Evolutionary conservation across 129 eudicot species (phyloP).

Genomic region (Pseudognaphalium luteoalbum): DNA sequence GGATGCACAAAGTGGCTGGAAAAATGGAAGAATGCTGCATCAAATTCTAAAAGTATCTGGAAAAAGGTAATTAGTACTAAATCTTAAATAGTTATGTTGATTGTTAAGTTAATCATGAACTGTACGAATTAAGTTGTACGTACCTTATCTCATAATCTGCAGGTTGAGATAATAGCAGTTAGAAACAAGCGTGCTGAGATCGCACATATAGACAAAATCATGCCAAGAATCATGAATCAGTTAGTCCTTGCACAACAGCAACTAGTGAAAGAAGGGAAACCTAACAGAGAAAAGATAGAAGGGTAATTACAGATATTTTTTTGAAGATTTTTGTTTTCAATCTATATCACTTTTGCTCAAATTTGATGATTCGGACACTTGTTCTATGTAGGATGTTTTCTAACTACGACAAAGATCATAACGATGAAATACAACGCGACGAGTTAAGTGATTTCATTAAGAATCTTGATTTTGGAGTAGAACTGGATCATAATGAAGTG

Average conservation of each 20-base stretch:
- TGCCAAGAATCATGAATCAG: conserved; percentile 27
- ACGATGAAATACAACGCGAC: background rate
- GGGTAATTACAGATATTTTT: too few relatives aligned
- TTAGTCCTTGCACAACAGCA: conserved; percentile 10
- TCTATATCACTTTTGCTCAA: too few relatives aligned
- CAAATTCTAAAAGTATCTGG: background rate
- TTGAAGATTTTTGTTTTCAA: too few relatives aligned
- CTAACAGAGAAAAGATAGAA: conserved; percentile 6
- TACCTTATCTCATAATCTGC: too few relatives aligned
- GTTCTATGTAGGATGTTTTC: conserved; percentile 2
- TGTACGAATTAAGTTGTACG: too few relatives aligned
- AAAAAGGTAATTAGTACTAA: too few relatives aligned
- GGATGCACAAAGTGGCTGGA: background rate
- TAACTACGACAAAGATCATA: background rate
- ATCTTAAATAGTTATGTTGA: too few relatives aligned
- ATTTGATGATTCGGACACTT: background rate
- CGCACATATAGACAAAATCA: conserved; percentile 13
- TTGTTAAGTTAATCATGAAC: too few relatives aligned
- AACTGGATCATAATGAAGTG: conserved; percentile 3
- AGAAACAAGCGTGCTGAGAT: conserved; percentile 2
- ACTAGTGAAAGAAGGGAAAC: conserved; percentile 16
- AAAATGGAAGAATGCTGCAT: background rate
- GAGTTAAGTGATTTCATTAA: conserved; percentile 9
- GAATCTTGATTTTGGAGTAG: conserved; percentile 7
- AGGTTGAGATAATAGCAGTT: conserved; percentile 4